Conservation (phyloP, 2,329 filamentous ascomycete genomes). For the Colletotrichum lentis region DNA sequence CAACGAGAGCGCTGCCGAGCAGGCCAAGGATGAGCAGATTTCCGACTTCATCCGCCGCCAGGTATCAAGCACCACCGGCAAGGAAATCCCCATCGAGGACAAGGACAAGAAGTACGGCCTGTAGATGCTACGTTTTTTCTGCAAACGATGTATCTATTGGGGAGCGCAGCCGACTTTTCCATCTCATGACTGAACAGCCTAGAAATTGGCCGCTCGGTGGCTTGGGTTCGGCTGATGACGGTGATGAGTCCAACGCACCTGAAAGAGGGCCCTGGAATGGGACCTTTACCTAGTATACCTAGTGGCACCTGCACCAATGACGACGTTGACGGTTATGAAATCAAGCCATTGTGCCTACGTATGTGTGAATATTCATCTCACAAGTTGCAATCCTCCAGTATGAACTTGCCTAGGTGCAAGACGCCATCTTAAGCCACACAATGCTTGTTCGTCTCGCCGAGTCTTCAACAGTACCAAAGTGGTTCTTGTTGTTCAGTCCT, state of each 20-base stretch:
- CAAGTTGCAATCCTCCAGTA: background rate
- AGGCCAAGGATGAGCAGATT: conserved; percentile 84
- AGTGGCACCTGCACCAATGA: conserved; percentile 6
- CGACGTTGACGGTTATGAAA: conserved; percentile 8
- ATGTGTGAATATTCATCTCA: background rate
- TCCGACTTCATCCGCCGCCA: conserved; percentile 74
- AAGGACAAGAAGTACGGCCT: conserved; percentile 47
- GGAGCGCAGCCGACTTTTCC: background rate
- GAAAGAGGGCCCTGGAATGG: conserved; percentile 13
- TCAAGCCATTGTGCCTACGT: background rate
- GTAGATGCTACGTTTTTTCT: background rate
- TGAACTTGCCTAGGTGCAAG: background rate
- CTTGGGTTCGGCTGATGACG: background rate
- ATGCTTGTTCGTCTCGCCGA: too few relatives aligned
- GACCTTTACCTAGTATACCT: conserved; percentile 10
- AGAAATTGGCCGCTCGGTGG: conserved; percentile 8
- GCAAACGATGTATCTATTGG: background rate
- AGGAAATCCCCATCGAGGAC: conserved; percentile 74
- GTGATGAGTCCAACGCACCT: background rate
- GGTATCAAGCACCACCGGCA: conserved; percentile 74
- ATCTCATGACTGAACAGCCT: conserved; percentile 1
- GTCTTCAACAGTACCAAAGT: background rate
- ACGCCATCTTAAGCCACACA: background rate
- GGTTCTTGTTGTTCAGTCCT: background rate
- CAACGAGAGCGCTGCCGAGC: conserved; percentile 77